phyloP scores from a whole-genome alignment of 768 basidiomycete genomes.

The Boletus patriciae region DNA sequence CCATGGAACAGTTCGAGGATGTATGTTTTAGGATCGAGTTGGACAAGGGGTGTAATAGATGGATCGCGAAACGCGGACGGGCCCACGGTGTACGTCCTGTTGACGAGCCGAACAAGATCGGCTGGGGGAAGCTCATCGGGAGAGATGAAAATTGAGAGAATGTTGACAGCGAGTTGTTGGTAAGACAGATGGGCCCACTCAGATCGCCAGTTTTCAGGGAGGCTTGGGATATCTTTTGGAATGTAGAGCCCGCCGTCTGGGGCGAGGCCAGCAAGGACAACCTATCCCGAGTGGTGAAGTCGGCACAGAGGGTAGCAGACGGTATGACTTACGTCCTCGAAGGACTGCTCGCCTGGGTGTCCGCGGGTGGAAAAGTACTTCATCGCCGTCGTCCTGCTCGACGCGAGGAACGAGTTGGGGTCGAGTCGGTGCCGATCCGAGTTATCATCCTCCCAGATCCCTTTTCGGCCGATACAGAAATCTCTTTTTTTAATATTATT shows the following conservation, averaged over 20 bases:
- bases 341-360: conserved; percentile 66
- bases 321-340: conserved; percentile 75
- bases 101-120: conserved; percentile 73
- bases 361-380: conserved; percentile 95
- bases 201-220: conserved; percentile 76
- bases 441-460: too few species aligned
- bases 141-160: conserved; percentile 72
- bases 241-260: conserved; percentile 98
- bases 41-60: conserved; percentile 71
- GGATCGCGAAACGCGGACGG: conserved; percentile 74
- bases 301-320: conserved; percentile 10
- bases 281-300: conserved; percentile 45
- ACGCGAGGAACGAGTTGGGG: too few species aligned
- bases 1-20: too few species aligned
- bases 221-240: conserved; percentile 76
- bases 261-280: conserved; percentile 92
- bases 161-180: conserved; percentile 76
- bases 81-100: conserved; percentile 62
- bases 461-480: too few species aligned
- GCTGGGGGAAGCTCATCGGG: conserved; percentile 42
- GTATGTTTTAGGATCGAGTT: conserved; percentile 9
- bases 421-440: too few species aligned
- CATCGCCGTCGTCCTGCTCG: conserved; percentile 44
- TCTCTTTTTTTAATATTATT: too few species aligned
- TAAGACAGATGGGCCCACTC: conserved; percentile 79